Base-by-base conservation (phyloP, 768 basidiomycete genomes). In the Mycena epipterygia region DNA sequence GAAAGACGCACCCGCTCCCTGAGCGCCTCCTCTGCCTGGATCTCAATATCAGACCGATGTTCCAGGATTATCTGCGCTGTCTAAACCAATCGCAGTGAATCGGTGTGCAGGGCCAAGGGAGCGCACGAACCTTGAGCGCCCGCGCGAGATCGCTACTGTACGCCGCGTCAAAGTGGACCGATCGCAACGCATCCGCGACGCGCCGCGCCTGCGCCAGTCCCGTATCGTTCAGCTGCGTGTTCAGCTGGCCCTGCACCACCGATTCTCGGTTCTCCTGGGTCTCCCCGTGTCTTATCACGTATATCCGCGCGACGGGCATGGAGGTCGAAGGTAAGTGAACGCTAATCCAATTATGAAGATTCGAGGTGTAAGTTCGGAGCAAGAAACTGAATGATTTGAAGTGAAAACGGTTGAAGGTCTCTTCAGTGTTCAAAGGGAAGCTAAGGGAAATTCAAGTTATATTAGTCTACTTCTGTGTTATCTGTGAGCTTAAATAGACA, bases 281-380 rank as follows among this genome's bases (percentile, higher is more conserved):
- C 83, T 95, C 93, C 23, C 93, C 94, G 73, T 95, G 94, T 48
- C 94, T 89, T 56, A 94, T 86, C 70, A 94, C 81, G 76, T 91
- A 93, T 52, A 94, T 73, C 61, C 84, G 83, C 29, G 86, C 84
- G 30, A 82, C 61, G 0, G 64, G 63, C 71, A 70, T 70, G 5
- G 16, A 1, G 3, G 8, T 3, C 35, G 16, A 33, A 33, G 17
- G 8, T 2, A 17, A 33, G 2, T 29, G 17, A 21, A 52, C 32
- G 25, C 48, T 49, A 49, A 49, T 27, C 48, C 16, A 46, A 46
- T 17, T n/a, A n/a, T n/a, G n/a, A n/a, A n/a, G n/a, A n/a, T n/a
- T n/a, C n/a, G n/a, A n/a, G n/a, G n/a, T n/a, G n/a, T n/a, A n/a
- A n/a, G n/a, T n/a, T n/a, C n/a, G n/a, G n/a, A n/a, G n/a, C n/a